A percentile compares a stretch with the other conserved stretches of the same genome.
phyloP scores from a whole-genome alignment of 2,329 filamentous ascomycete species.

The Aspergillus luchuensis region DNA sequence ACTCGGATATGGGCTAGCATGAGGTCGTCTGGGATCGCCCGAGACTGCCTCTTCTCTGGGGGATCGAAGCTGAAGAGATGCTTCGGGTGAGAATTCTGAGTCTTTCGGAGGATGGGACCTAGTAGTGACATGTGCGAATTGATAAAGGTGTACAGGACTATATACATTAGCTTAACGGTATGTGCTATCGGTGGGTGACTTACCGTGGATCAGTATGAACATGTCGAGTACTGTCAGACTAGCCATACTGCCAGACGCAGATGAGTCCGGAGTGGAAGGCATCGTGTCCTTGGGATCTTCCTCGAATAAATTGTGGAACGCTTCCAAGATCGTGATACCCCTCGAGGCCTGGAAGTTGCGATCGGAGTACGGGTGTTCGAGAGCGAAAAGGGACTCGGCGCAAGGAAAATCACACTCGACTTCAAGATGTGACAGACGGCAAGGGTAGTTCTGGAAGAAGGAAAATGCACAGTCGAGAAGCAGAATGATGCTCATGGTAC shows the following conservation, averaged over 20 bases:
- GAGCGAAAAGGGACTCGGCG: constrained; percentile 43
- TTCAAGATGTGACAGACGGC: constrained; percentile 43
- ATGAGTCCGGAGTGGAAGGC: not conserved
- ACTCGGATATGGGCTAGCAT: constrained; percentile 35
- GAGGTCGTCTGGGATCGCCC: constrained; percentile 32
- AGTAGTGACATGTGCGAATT: constrained; percentile 44
- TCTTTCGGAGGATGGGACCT: constrained; percentile 30
- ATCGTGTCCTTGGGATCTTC: constrained; percentile 15
- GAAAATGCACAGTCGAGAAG: constrained; percentile 49
- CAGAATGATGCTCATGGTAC: constrained; percentile 44
- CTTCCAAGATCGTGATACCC: constrained; percentile 39
- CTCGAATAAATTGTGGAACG: constrained; percentile 45
- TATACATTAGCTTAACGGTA: not conserved
- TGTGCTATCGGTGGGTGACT: constrained; percentile 2
- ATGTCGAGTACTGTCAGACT: constrained; percentile 42
- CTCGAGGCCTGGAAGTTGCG: constrained; percentile 42
- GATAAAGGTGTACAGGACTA: constrained; percentile 46
- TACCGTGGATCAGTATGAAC: constrained; percentile 48
- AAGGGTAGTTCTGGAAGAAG: constrained; percentile 50
- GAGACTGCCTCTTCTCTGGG: constrained; percentile 10
- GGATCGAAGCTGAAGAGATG: constrained; percentile 2
- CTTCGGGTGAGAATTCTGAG: constrained; percentile 9
- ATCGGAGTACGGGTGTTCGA: constrained; percentile 46
- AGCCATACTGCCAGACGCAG: constrained; percentile 18
- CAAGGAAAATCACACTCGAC: constrained; percentile 49